These are phyloP conservation scores for Candida bentonensis DNA, from an alignment of 805 yeast genomes.

Conservation along the genomic window DNA sequence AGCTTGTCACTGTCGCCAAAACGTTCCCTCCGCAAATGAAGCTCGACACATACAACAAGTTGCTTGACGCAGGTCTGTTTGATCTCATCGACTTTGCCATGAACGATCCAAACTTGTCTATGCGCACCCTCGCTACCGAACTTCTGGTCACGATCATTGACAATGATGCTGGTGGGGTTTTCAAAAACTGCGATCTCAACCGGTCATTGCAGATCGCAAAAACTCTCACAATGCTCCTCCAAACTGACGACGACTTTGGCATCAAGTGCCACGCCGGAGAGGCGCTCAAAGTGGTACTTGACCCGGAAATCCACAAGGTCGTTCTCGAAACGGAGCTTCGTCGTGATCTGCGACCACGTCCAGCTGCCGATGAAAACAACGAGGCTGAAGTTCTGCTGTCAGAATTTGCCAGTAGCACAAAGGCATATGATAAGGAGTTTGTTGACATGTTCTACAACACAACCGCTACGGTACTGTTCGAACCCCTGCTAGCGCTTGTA, in stretches of 20 bases:
- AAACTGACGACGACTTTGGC: slow-evolving; percentile 54
- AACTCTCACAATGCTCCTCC: slow-evolving; percentile 39
- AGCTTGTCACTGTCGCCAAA: slow-evolving; percentile 64
- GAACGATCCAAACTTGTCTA: slow-evolving; percentile 30
- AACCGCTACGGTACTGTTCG: slow-evolving; percentile 46
- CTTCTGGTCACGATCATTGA: slow-evolving; percentile 68
- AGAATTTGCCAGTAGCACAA: neutral
- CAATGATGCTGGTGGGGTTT: slow-evolving; percentile 57
- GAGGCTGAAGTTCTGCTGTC: slow-evolving; percentile 6
- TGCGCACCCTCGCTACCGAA: slow-evolving; percentile 66
- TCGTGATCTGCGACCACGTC: slow-evolving; percentile 2
- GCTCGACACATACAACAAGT: slow-evolving; percentile 44
- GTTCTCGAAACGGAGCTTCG: slow-evolving; percentile 5
- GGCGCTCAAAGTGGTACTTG: slow-evolving; percentile 62
- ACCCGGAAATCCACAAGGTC: slow-evolving; percentile 27
- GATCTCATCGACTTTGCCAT: slow-evolving; percentile 61
- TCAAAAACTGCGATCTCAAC: slow-evolving; percentile 5
- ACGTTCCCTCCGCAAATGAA: slow-evolving; percentile 46
- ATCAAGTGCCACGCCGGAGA: slow-evolving; percentile 72
- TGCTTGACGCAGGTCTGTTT: slow-evolving; percentile 58
- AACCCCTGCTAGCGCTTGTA: slow-evolving; percentile 28
- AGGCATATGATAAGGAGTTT: slow-evolving; percentile 20
- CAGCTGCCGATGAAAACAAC: slow-evolving; percentile 3
- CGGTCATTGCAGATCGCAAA: slow-evolving; percentile 8
- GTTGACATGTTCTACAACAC: slow-evolving; percentile 46